phyloP scores from a whole-genome alignment of 2,329 filamentous ascomycete species.

The Fusarium domesticum region DNA sequence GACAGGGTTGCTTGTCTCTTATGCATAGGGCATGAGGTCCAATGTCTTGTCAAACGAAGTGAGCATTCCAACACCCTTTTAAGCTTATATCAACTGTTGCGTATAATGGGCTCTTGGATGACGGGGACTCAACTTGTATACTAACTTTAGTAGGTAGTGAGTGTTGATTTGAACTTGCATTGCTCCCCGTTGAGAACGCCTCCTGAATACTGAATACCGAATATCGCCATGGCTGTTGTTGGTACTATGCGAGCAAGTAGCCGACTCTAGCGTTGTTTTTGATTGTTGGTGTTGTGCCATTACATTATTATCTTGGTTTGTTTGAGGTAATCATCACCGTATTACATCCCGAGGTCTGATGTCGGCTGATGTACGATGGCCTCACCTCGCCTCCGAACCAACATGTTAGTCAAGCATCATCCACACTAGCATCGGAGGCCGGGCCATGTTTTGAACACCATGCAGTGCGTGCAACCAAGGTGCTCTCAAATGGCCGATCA shows the following conservation, averaged over 20 bases:
- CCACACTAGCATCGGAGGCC: background rate
- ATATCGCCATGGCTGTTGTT: background rate
- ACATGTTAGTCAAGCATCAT: too few relatives aligned
- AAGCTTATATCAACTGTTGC: background rate
- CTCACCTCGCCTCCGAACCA: conserved; percentile 6
- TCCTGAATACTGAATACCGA: too few relatives aligned
- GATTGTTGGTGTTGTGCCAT: background rate
- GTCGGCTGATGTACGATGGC: conserved; percentile 4
- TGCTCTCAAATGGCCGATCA: background rate
- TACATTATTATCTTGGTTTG: background rate
- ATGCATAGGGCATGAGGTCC: background rate
- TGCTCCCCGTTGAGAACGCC: too few relatives aligned
- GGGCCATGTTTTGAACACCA: background rate
- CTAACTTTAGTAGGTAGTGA: too few relatives aligned
- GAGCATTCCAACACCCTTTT: background rate
- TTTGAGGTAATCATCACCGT: too few relatives aligned
- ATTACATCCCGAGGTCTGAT: background rate
- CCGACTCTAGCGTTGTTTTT: background rate
- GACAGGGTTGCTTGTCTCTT: conserved; percentile 1
- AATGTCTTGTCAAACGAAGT: background rate
- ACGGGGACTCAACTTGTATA: too few relatives aligned
- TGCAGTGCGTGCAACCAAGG: background rate
- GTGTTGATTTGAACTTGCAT: too few relatives aligned
- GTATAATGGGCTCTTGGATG: background rate
- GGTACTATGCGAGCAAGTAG: background rate